Percentiles rank a stretch among this genome's conserved stretches.
phyloP scores from a whole-genome alignment of 768 basidiomycete species.

The Termitomyces sp. region DNA sequence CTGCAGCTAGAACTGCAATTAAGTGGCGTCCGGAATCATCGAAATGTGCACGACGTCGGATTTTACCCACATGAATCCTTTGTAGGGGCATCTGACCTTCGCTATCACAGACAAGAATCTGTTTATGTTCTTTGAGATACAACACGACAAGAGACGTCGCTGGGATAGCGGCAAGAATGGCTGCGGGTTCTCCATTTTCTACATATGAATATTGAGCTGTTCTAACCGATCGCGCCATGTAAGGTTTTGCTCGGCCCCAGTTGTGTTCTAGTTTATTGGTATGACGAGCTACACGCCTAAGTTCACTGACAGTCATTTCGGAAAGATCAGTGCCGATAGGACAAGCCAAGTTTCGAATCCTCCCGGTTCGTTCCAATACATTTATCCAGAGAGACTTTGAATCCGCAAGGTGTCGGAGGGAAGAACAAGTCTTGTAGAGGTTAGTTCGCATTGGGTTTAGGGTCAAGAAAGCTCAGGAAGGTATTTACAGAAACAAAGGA shows the following conservation, averaged over 20 bases:
- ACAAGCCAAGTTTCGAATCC: neutral
- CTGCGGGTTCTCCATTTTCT: neutral
- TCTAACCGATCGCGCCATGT: neutral
- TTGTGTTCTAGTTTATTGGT: neutral
- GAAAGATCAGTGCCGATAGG: neutral
- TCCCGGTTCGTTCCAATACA: neutral
- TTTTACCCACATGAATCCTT: neutral
- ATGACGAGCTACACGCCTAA: neutral
- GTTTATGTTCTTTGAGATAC: neutral
- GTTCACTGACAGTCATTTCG: neutral
- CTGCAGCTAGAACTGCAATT: neutral
- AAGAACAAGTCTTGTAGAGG: slow-evolving; percentile 13
- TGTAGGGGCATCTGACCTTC: neutral
- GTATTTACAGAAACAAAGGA: slow-evolving; percentile 10
- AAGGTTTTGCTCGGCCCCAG: neutral
- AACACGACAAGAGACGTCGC: neutral
- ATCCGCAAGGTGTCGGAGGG: slow-evolving; percentile 8
- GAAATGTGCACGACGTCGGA: neutral
- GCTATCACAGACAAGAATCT: slow-evolving; percentile 1
- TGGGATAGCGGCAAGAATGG: neutral
- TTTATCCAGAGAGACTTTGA: slow-evolving; percentile 6
- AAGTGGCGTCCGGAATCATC: neutral
- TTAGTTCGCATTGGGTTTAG: neutral
- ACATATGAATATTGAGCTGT: neutral
- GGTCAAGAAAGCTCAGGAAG: neutral